Evolutionary conservation across 306 rosid species (phyloP), one percentile per base, ranked within the genome.

Genomic region (Calophaca sinica): DNA sequence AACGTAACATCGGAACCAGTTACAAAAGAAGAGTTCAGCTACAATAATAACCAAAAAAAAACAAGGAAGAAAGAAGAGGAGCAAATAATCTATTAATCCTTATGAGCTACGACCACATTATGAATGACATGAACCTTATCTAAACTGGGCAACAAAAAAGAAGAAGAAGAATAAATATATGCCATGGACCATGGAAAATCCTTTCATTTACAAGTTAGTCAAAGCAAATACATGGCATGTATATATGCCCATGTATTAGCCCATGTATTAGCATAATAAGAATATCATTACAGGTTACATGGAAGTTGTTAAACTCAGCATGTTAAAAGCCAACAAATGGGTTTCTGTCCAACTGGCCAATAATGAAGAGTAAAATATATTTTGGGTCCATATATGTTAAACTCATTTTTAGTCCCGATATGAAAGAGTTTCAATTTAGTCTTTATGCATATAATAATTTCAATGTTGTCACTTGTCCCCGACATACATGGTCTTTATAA

Each of bases 21-120:
- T 20, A 54, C 15, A 68, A 36, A 13, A 66, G 44, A 49, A 70
- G 50, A 28, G 52, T 59, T 59, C 59, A 48, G 13, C 10, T 5
- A 51, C 42, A 79, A 68, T 11, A 29, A n/a, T 26, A 54, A 63
- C 75, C 62, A 48, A 9, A 53, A 64, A 54, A 66, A 49, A 45
- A 60, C 35, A 78, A 69, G 12, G 33, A 35, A 77, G 49, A 74
- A 58, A 64, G 70, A 49, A 48, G 6, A 70, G 51, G 14, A 29
- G 55, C 5, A 54, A 57, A 70, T 48, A 35, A 12, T 36, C 14
- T 5, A 4, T 53, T 20, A 54, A 38, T 69, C 74, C 5, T 55
- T 50, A 59, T 14, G 13, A 44, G 46, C 54, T 46, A 70, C 6
- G 28, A 60, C 20, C 35, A 63, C 41, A 55, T 46, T 8, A 60